These are phyloP conservation scores for carrot (Daucus carota) DNA, from an alignment of 129 eudicot species.

Conservation along the genomic window DNA sequence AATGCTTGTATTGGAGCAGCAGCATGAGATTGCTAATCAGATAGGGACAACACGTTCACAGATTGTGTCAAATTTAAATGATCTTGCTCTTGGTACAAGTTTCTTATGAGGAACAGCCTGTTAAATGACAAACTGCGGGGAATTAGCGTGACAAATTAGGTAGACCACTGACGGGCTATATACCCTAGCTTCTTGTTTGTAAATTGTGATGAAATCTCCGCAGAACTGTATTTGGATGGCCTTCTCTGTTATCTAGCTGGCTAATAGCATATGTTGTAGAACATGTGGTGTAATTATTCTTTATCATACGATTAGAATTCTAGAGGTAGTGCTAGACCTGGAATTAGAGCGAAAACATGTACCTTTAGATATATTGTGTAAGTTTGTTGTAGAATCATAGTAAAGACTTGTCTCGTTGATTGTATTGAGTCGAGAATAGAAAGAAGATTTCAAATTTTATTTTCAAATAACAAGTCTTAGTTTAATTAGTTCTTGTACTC, in stretches of 20 bases:
- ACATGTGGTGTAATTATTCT: background rate
- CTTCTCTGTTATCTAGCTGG: background rate
- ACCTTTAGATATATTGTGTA: background rate
- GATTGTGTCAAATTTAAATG: constrained; percentile 83
- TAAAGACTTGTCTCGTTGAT: no score
- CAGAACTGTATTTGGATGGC: background rate
- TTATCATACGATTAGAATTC: background rate
- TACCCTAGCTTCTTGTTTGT: background rate
- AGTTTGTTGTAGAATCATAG: background rate
- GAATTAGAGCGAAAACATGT: no score
- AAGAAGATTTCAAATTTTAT: no score
- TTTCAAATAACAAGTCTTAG: no score
- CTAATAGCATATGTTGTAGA: background rate
- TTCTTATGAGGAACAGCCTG: constrained; percentile 46
- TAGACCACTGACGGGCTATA: background rate
- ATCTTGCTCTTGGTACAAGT: constrained; percentile 70
- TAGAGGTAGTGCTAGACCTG: background rate
- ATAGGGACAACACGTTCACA: constrained; percentile 90
- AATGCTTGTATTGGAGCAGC: constrained; percentile 83
- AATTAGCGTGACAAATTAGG: background rate
- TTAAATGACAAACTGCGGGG: background rate
- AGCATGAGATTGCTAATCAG: constrained; percentile 89
- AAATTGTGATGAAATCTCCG: background rate
- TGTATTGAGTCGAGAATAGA: background rate
- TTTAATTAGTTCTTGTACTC: no score